Conservation (phyloP, 2,329 filamentous ascomycete species). For the Fusarium sp. region DNA sequence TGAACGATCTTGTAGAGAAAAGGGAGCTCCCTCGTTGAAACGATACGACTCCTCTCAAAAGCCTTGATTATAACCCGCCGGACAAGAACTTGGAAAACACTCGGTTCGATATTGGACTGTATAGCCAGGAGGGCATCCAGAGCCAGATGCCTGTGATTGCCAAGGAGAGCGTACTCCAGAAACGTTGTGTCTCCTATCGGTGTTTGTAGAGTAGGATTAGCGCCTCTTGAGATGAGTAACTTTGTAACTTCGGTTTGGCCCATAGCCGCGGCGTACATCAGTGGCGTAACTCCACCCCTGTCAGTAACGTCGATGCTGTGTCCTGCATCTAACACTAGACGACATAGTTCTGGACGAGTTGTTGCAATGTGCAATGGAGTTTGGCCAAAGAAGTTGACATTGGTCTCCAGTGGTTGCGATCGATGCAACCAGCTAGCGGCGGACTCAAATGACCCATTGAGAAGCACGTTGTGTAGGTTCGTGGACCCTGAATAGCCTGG, state of each 20-base stretch:
- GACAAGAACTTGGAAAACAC: neutral
- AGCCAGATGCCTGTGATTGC: neutral
- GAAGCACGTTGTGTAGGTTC: neutral
- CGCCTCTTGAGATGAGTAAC: neutral
- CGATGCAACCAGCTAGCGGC: neutral
- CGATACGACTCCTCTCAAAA: fast-evolving
- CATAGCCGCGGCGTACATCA: neutral
- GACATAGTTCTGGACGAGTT: neutral
- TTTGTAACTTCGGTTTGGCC: neutral
- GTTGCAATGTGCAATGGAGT: neutral
- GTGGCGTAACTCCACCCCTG: neutral
- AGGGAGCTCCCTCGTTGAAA: neutral
- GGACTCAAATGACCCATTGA: neutral
- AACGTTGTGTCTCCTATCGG: neutral
- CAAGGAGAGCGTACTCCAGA: neutral
- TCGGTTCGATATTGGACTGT: neutral
- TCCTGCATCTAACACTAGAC: neutral
- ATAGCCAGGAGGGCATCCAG: neutral
- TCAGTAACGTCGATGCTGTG: neutral
- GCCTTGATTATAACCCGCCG: neutral
- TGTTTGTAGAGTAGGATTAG: fast-evolving
- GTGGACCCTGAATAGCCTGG: neutral
- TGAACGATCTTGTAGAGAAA: neutral
- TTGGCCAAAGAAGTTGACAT: neutral
- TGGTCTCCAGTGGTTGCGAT: neutral